phyloP scores from a whole-genome alignment of 2,329 filamentous ascomycete genomes.

The Pseudocercospora fuligena region DNA sequence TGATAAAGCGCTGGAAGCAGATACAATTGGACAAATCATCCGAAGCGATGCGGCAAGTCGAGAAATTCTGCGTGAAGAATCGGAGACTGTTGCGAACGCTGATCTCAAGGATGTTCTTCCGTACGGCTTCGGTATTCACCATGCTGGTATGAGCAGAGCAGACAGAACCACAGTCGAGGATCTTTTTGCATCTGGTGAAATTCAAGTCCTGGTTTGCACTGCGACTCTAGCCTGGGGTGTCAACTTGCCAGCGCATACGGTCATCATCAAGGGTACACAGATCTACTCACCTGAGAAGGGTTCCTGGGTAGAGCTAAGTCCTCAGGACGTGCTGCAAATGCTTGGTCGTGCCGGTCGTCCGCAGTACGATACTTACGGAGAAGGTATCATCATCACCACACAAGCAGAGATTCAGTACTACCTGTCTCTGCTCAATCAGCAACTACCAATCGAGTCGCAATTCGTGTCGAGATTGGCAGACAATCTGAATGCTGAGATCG shows the following conservation, averaged over 20 bases:
- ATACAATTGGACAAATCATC: constrained; percentile 94
- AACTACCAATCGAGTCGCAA: constrained; percentile 96
- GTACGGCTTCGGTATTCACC: constrained; percentile 97
- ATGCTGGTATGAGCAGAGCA: constrained; percentile 94
- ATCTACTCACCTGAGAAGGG: constrained; percentile 98
- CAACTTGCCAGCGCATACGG: constrained; percentile 94
- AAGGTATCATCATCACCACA: constrained; percentile 98
- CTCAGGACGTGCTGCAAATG: constrained; percentile 98
- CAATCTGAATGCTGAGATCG: constrained; percentile 94
- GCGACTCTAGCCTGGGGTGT: constrained; percentile 99
- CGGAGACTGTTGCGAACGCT: constrained; percentile 78
- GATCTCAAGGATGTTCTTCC: constrained; percentile 93
- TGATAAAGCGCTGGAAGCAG: constrained; percentile 95
- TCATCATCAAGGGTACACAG: constrained; percentile 98
- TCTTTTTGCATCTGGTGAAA: constrained; percentile 85
- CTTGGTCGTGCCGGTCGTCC: constrained; percentile 94
- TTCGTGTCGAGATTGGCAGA: constrained; percentile 91
- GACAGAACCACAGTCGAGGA: constrained; percentile 96
- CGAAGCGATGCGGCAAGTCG: constrained; percentile 89
- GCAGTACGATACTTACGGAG: constrained; percentile 96
- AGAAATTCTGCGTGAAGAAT: constrained; percentile 84
- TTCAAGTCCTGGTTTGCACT: constrained; percentile 95
- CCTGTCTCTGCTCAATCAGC: constrained; percentile 92
- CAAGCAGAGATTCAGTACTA: constrained; percentile 97
- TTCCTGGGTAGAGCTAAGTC: constrained; percentile 96